Conservation (phyloP, 768 basidiomycete species). For the Floccularia luteovirens region DNA sequence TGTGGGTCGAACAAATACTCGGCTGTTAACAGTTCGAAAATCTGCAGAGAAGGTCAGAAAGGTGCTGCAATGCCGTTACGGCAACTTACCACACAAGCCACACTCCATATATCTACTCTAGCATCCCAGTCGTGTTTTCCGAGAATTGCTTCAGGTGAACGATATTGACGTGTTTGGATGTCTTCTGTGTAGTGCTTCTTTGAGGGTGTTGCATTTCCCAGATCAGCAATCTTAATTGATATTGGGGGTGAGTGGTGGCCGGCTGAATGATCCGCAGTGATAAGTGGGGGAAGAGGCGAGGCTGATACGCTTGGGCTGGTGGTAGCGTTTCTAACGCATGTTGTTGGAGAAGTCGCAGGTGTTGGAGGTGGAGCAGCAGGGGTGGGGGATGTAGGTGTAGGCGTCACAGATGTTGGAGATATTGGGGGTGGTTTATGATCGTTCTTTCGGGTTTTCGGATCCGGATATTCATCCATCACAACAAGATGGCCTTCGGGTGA, state of each 20-base stretch:
- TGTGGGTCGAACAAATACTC: constrained; percentile 92
- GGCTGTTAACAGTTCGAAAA: constrained; percentile 86
- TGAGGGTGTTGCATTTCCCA: constrained; percentile 93
- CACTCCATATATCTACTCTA: constrained; percentile 86
- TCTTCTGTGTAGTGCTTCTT: constrained; percentile 88
- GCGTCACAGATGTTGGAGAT: constrained; percentile 16
- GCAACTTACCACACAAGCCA: constrained; percentile 73
- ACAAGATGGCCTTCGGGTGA: constrained; percentile 18
- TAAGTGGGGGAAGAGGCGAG: constrained; percentile 10
- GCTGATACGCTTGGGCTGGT: constrained; percentile 1
- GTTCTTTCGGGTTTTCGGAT: too few relatives aligned
- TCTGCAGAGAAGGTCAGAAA: constrained; percentile 25
- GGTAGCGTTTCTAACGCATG: background rate
- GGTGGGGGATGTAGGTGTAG: constrained; percentile 17
- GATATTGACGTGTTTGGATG: constrained; percentile 95
- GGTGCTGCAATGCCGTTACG: background rate
- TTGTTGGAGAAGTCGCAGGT: constrained; percentile 21
- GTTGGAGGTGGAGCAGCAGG: constrained; percentile 28
- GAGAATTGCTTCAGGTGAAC: constrained; percentile 89
- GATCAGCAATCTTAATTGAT: constrained; percentile 87
- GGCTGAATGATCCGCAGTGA: background rate
- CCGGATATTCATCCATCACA: constrained; percentile 13
- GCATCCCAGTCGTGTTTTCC: constrained; percentile 83
- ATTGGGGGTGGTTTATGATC: too few relatives aligned
- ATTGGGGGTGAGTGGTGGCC: constrained; percentile 36